phyloP scores from a whole-genome alignment of 2,329 filamentous ascomycete species.

The Fusarium sterilihyphosum region DNA sequence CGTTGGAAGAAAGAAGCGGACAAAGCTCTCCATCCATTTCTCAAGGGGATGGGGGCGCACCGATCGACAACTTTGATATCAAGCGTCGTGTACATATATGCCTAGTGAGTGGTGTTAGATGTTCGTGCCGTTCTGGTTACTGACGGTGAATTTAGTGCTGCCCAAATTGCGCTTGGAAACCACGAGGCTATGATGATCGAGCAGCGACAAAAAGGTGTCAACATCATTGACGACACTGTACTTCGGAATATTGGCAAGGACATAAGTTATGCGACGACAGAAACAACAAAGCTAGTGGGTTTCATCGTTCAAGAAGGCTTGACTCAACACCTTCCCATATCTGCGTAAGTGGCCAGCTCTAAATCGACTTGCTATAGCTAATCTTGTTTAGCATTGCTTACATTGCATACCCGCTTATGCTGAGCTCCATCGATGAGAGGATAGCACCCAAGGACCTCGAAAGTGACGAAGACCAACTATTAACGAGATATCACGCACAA shows the following conservation, averaged over 20 bases:
- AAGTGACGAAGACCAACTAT: fast-evolving
- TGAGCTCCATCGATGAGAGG: constrained; percentile 9
- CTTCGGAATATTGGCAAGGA: constrained; percentile 7
- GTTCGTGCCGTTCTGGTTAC: too few species aligned
- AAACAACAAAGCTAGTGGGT: constrained; percentile 5
- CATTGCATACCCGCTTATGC: constrained; percentile 18
- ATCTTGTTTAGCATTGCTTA: background rate
- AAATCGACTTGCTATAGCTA: fast-evolving
- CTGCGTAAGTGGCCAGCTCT: background rate
- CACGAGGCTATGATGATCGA: constrained; percentile 28
- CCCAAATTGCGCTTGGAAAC: constrained; percentile 16
- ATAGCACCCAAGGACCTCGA: background rate
- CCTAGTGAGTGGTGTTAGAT: background rate
- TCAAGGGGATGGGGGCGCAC: background rate
- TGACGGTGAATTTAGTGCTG: background rate
- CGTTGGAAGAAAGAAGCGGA: background rate
- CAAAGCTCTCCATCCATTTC: background rate
- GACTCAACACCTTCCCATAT: constrained; percentile 10
- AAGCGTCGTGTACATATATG: constrained; percentile 26
- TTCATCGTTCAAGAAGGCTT: constrained; percentile 1
- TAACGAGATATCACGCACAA: constrained; percentile 4
- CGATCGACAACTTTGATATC: constrained; percentile 16
- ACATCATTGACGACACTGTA: constrained; percentile 1
- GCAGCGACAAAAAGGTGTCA: constrained; percentile 25
- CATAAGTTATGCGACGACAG: constrained; percentile 1